These are phyloP conservation scores for Serendipita indica DNA, from an alignment of 768 basidiomycete species.

Conservation along the genomic window DNA sequence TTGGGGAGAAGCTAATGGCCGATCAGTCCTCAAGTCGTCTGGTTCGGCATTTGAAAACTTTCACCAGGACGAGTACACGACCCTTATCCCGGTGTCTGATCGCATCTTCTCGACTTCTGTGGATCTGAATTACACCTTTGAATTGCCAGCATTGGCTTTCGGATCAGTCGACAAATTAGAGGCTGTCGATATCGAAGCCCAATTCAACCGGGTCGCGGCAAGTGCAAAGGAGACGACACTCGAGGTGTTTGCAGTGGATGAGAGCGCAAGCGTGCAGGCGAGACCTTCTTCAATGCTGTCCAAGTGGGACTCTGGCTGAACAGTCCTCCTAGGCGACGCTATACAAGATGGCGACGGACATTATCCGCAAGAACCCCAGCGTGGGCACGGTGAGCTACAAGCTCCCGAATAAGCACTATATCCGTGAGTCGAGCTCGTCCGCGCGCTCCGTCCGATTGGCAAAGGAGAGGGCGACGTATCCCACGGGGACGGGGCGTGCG, in stretches of 20 bases:
- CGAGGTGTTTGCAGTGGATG: constrained; percentile 69
- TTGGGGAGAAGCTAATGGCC: background rate
- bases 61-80: constrained; percentile 77
- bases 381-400: constrained; percentile 51
- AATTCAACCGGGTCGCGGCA: constrained; percentile 34
- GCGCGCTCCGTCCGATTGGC: background rate
- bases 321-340: constrained; percentile 55
- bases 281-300: constrained; percentile 15
- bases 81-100: constrained; percentile 67
- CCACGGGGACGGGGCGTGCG: too few species aligned
- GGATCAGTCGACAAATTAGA: constrained; percentile 17
- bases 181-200: constrained; percentile 19
- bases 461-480: too few species aligned
- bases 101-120: constrained; percentile 83
- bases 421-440: constrained; percentile 27
- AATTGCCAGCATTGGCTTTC: constrained; percentile 29
- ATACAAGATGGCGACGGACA: constrained; percentile 69
- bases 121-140: constrained; percentile 57
- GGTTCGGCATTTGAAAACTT: constrained; percentile 78
- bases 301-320: background rate
- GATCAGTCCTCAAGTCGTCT: constrained; percentile 70
- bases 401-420: constrained; percentile 90
- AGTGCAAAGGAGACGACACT: constrained; percentile 51
- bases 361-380: constrained; percentile 49
- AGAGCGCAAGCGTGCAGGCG: constrained; percentile 87